Percentiles rank a stretch among this genome's conserved stretches.
These are phyloP conservation scores for Hyphodiscus sp. DNA, from an alignment of 2,329 filamentous ascomycete genomes.

Conservation along the genomic window DNA sequence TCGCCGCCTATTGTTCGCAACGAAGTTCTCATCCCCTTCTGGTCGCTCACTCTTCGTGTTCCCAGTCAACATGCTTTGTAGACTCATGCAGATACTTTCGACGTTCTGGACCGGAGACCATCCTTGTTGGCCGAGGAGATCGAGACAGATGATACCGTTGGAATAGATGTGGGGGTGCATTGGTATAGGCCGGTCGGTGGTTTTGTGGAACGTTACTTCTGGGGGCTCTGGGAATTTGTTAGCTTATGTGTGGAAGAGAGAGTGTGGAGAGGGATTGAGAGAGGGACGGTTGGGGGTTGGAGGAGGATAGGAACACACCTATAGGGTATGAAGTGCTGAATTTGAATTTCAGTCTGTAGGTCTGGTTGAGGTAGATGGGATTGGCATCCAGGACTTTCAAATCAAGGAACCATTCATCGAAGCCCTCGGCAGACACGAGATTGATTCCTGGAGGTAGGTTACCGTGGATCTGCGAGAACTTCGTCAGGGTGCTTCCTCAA, in stretches of 20 bases:
- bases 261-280: background rate
- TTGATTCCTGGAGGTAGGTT: conserved; percentile 59
- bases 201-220: conserved; percentile 80
- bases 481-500: background rate
- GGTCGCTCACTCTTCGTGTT: conserved; percentile 90
- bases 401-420: conserved; percentile 88
- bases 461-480: conserved; percentile 25
- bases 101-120: conserved; percentile 98
- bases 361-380: conserved; percentile 75
- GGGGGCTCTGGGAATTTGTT: conserved; percentile 63
- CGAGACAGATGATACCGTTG: conserved; percentile 87
- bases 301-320: conserved; percentile 46
- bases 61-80: conserved; percentile 96
- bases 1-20: conserved; percentile 68
- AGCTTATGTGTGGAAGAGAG: background rate
- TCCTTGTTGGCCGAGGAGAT: conserved; percentile 78
- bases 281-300: background rate
- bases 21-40: conserved; percentile 84
- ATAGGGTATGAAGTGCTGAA: conserved; percentile 87
- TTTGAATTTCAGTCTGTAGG: conserved; percentile 78
- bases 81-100: conserved; percentile 92
- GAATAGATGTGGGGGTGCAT: conserved; percentile 98
- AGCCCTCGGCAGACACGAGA: conserved; percentile 73
- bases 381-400: conserved; percentile 87
- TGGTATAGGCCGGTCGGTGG: conserved; percentile 64